Conservation (phyloP, 495 filamentous ascomycete species). For the Penicillium roqueforti region DNA sequence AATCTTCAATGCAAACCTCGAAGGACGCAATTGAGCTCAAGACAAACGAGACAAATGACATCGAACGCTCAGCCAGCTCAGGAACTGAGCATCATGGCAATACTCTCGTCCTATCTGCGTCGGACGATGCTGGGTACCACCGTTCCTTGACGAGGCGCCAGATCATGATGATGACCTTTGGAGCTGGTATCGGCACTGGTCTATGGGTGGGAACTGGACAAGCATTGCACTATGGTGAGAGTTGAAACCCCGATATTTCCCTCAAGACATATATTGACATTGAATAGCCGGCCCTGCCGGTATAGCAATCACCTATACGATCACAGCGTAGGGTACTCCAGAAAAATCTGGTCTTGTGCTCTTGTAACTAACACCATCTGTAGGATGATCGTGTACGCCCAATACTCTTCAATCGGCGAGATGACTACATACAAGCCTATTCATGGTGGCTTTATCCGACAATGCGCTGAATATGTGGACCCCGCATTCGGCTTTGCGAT, state of each 20-base stretch:
- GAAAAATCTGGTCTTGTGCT: background rate
- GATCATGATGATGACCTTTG: constrained; percentile 36
- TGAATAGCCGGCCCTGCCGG: constrained; percentile 26
- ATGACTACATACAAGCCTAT: constrained; percentile 32
- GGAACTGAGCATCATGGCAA: constrained; percentile 16
- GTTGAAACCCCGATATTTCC: too few species aligned
- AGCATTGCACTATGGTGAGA: constrained; percentile 26
- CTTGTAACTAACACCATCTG: background rate
- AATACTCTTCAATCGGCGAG: constrained; percentile 29
- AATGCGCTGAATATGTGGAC: constrained; percentile 28
- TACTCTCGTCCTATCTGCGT: constrained; percentile 8
- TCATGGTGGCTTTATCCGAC: constrained; percentile 31
- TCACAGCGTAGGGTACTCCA: constrained; percentile 22
- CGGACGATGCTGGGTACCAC: constrained; percentile 22
- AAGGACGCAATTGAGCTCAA: constrained; percentile 3
- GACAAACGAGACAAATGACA: constrained; percentile 5
- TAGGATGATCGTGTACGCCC: constrained; percentile 27
- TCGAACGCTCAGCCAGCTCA: constrained; percentile 16
- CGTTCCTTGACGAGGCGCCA: constrained; percentile 27
- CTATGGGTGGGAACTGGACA: constrained; percentile 28
- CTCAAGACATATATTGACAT: background rate
- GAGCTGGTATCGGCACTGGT: constrained; percentile 28
- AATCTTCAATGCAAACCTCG: background rate
- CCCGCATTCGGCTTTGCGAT: constrained; percentile 30
- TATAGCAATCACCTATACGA: constrained; percentile 25